phyloP scores from a whole-genome alignment of 768 basidiomycete species.

The Mycena pura region DNA sequence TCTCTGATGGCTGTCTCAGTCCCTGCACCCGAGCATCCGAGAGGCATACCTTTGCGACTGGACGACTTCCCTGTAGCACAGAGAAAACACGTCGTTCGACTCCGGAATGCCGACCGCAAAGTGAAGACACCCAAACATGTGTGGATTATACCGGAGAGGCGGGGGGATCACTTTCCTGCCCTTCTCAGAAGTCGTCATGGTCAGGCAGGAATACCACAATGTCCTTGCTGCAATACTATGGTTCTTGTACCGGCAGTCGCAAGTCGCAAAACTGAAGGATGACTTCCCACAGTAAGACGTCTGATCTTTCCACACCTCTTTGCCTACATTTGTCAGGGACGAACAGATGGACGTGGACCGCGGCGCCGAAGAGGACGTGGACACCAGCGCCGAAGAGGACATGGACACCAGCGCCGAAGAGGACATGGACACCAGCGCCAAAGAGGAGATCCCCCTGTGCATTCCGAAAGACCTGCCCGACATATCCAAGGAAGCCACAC shows the following conservation, averaged over 20 bases:
- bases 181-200: background rate
- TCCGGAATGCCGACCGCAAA: background rate
- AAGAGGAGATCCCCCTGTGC: no score
- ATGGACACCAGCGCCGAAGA: no score
- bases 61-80: background rate
- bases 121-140: background rate
- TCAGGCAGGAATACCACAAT: slow-evolving; percentile 3
- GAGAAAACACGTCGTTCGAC: slow-evolving; percentile 1
- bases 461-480: background rate
- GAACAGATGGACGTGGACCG: no score
- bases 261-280: background rate
- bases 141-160: no score
- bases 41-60: background rate
- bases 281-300: slow-evolving; percentile 2
- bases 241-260: slow-evolving; percentile 1
- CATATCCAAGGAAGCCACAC: background rate
- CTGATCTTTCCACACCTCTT: no score
- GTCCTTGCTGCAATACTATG: background rate
- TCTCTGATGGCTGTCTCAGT: no score
- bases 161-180: no score
- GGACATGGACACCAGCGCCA: no score
- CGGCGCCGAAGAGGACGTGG: no score
- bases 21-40: background rate
- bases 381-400: no score
- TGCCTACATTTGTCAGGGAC: no score